Percentiles rank a stretch among this genome's conserved stretches.
Evolutionary conservation across 441 rosid species (phyloP).

Genomic region (Erodium texanum): DNA sequence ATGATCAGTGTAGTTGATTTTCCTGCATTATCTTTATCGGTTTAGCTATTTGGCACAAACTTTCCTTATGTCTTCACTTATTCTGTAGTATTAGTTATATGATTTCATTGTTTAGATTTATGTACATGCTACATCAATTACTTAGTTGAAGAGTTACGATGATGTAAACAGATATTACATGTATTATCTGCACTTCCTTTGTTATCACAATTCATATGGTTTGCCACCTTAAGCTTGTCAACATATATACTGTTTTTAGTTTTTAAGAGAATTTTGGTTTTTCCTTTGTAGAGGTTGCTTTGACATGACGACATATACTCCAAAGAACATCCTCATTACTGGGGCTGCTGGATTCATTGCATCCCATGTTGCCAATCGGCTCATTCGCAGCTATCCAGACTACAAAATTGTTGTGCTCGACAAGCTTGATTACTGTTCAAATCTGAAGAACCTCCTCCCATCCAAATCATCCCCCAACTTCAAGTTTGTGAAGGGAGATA

Average conservation of each 20-base stretch:
- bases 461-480: constrained; percentile 66
- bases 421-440: constrained; percentile 91
- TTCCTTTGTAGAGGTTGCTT: constrained; percentile 25
- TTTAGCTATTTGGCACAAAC: too few species aligned
- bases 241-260: neutral
- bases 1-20: too few species aligned
- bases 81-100: neutral
- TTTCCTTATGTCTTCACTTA: too few species aligned
- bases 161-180: neutral
- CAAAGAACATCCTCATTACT: constrained; percentile 89
- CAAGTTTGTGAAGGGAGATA: constrained; percentile 68
- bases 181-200: neutral
- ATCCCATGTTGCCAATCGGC: constrained; percentile 57
- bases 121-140: neutral
- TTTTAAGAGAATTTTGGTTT: constrained; percentile 1
- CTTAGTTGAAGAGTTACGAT: neutral
- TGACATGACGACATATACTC: constrained; percentile 55
- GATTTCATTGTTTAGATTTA: neutral
- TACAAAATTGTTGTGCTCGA: constrained; percentile 89
- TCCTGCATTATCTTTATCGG: too few species aligned
- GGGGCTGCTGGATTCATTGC: constrained; percentile 96
- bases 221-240: neutral
- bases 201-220: neutral
- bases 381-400: constrained; percentile 66
- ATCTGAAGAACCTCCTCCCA: constrained; percentile 68